Conservation (phyloP, 139 green algal species). For the Volvox africanus region DNA sequence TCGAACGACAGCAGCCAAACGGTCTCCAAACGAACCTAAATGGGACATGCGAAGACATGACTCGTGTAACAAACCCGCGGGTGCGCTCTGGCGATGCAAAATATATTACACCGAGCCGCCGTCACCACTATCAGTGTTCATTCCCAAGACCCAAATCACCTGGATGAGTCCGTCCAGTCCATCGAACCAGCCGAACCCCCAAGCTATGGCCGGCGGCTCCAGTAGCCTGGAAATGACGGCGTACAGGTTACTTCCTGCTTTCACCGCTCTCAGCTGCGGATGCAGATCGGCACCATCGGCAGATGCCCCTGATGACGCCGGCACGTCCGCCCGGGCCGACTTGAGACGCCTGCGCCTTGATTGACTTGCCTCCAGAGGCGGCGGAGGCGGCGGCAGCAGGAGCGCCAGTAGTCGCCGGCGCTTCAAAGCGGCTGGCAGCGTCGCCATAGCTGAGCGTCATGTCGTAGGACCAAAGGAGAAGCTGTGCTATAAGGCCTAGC, state of each 20-base stretch:
- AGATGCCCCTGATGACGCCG: background rate
- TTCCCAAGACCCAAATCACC: slow-evolving; percentile 9
- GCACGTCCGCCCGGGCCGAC: background rate
- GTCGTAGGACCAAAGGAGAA: slow-evolving; percentile 61
- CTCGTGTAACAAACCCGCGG: no score
- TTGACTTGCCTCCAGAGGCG: background rate
- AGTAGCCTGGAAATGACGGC: background rate
- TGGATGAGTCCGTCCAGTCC: slow-evolving; percentile 27
- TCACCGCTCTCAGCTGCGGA: slow-evolving; percentile 1
- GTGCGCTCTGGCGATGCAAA: no score
- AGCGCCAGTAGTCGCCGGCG: background rate
- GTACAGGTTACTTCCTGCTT: slow-evolving; percentile 9
- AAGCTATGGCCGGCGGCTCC: background rate
- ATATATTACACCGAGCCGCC: no score
- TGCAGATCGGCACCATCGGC: background rate
- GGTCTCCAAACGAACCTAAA: no score
- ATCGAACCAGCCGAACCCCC: slow-evolving; percentile 40
- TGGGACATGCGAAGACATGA: no score
- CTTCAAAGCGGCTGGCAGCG: background rate
- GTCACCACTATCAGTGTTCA: no score
- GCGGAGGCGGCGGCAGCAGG: background rate
- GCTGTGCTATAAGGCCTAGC: slow-evolving; percentile 68
- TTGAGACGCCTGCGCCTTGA: background rate
- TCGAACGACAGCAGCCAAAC: no score
- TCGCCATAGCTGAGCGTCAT: slow-evolving; percentile 35